Evolutionary conservation across 2,329 filamentous ascomycete species (phyloP).

Genomic region (Beauveria rudraprayagi): DNA sequence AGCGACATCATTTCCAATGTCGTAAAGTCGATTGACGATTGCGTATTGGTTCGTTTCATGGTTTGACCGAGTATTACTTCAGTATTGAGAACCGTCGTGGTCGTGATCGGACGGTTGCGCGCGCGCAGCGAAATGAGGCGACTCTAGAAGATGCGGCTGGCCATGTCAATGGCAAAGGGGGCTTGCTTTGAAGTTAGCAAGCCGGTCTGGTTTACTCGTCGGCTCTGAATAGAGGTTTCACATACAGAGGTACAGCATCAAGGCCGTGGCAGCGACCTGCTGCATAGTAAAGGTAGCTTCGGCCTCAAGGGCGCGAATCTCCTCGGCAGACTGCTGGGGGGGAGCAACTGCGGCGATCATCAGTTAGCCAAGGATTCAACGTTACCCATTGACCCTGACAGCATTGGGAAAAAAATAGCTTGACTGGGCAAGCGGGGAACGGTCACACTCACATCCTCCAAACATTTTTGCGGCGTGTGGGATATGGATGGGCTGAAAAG

Average conservation of each 20-base stretch:
- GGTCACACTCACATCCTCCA: slow-evolving; percentile 32
- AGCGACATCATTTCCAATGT: not conserved
- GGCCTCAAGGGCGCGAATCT: slow-evolving; percentile 61
- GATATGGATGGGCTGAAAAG: not conserved
- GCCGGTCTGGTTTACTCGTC: not conserved
- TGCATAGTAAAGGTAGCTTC: slow-evolving; percentile 61
- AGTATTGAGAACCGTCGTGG: not conserved
- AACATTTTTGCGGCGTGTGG: slow-evolving; percentile 17
- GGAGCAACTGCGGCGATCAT: slow-evolving; percentile 46
- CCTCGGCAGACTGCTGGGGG: slow-evolving; percentile 60
- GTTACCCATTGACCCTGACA: not conserved
- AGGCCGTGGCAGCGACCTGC: slow-evolving; percentile 55
- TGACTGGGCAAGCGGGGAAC: not conserved
- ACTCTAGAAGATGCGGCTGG: slow-evolving; percentile 35
- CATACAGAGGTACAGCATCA: slow-evolving; percentile 72
- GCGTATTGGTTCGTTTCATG: not conserved
- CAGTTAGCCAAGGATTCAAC: not conserved
- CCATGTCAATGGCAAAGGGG: slow-evolving; percentile 50
- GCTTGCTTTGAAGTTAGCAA: slow-evolving; percentile 33
- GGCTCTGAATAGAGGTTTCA: not conserved
- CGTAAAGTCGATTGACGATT: not conserved
- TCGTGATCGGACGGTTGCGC: not conserved
- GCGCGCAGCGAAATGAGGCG: not conserved
- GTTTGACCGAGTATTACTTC: not conserved
- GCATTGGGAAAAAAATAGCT: not conserved